Evolutionary conservation across 1,284 basidiomycete genomes (phyloP).

Genomic region (Wallemia hederae): DNA sequence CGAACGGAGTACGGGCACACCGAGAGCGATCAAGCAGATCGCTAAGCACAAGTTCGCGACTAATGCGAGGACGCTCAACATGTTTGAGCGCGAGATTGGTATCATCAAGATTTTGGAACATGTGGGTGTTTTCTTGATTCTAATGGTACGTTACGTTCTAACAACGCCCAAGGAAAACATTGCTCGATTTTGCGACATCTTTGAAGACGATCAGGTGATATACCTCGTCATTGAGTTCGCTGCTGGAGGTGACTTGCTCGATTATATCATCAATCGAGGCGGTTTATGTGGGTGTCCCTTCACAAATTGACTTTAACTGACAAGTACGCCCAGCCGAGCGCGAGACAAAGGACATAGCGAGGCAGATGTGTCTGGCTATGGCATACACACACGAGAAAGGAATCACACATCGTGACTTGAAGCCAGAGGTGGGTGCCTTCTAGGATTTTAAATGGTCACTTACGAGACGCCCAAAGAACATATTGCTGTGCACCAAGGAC

Average conservation of each 20-base stretch:
- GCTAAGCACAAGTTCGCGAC: slow-evolving; percentile 18
- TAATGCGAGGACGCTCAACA: slow-evolving; percentile 19
- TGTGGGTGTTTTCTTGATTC: slow-evolving; percentile 12
- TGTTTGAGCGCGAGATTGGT: slow-evolving; percentile 42
- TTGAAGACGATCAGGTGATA: slow-evolving; percentile 34
- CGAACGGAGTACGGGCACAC: slow-evolving; percentile 26
- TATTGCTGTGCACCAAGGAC: slow-evolving; percentile 32
- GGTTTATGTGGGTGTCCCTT: slow-evolving; percentile 27
- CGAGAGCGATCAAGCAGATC: slow-evolving; percentile 50
- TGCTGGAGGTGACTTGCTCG: slow-evolving; percentile 63
- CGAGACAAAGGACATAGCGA: slow-evolving; percentile 13
- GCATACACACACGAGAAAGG: slow-evolving; percentile 38
- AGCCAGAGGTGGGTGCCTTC: slow-evolving; percentile 35
- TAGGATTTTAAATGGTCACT: slow-evolving; percentile 9
- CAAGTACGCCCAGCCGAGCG: slow-evolving; percentile 12
- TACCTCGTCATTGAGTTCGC: slow-evolving; percentile 42
- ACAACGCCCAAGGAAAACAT: slow-evolving; percentile 30
- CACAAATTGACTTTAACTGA: neutral
- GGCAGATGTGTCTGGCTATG: slow-evolving; percentile 18
- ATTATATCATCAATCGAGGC: slow-evolving; percentile 31
- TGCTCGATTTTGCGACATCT: slow-evolving; percentile 48
- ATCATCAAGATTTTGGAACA: slow-evolving; percentile 48
- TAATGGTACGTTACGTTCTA: neutral
- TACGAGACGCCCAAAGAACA: slow-evolving; percentile 20
- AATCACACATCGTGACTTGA: slow-evolving; percentile 67